Evolutionary conservation across 2,329 filamentous ascomycete species (phyloP).

Genomic region (Talaromyces sp.): DNA sequence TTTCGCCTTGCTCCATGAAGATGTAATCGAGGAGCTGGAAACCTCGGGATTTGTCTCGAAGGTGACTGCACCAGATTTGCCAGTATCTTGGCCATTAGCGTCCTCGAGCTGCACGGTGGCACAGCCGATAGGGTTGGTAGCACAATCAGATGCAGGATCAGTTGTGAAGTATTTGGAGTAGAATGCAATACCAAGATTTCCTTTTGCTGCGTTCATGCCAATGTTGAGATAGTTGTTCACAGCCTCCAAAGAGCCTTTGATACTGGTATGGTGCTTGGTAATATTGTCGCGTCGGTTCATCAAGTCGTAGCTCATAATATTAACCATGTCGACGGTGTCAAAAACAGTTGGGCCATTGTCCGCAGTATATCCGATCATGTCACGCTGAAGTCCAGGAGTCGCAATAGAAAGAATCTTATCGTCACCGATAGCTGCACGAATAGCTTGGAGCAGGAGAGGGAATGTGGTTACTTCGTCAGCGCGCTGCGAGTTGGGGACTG

Average conservation of each 20-base stretch:
- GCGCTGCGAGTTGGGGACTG: conserved; percentile 58
- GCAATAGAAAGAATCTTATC: conserved; percentile 64
- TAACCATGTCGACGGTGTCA: conserved; percentile 62
- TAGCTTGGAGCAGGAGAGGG: conserved; percentile 57
- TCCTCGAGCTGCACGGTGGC: conserved; percentile 59
- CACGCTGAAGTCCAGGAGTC: conserved; percentile 59
- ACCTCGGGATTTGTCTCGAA: conserved; percentile 39
- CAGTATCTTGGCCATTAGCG: conserved; percentile 57
- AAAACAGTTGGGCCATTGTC: conserved; percentile 58
- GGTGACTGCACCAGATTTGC: conserved; percentile 50
- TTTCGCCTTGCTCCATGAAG: conserved; percentile 58
- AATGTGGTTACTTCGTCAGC: conserved; percentile 60
- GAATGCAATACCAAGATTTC: conserved; percentile 66
- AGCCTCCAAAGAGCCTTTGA: conserved; percentile 53
- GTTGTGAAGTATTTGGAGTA: conserved; percentile 67
- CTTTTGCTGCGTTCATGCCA: conserved; percentile 54
- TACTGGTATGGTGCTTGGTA: conserved; percentile 65
- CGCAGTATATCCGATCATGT: conserved; percentile 66
- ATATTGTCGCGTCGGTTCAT: conserved; percentile 65
- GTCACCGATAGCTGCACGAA: conserved; percentile 57
- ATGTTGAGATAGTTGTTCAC: conserved; percentile 59
- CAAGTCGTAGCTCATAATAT: conserved; percentile 70
- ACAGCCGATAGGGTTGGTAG: conserved; percentile 54
- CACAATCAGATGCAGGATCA: conserved; percentile 48
- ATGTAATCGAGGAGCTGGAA: conserved; percentile 48